Percentiles rank a stretch among this genome's conserved stretches.
Conservation (phyloP, 495 filamentous ascomycete genomes). For the Usnea hakonensis region DNA sequence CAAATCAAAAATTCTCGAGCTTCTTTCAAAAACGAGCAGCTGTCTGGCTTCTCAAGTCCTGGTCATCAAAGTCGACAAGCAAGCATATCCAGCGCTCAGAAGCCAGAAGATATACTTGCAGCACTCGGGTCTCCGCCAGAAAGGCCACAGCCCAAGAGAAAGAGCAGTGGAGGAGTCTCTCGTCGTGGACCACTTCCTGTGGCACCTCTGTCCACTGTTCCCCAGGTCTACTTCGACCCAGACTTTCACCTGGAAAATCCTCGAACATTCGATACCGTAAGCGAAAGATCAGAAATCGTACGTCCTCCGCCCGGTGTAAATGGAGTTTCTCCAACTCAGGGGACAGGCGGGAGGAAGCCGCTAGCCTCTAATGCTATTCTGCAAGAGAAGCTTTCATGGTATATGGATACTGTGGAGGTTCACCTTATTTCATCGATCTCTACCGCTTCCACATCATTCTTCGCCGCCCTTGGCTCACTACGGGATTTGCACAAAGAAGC, state of each 20-base stretch:
- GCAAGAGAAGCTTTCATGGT: slow-evolving; percentile 99
- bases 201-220: slow-evolving; percentile 87
- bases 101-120: slow-evolving; percentile 6
- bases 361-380: slow-evolving; percentile 95
- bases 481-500: slow-evolving; percentile 87
- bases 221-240: slow-evolving; percentile 86
- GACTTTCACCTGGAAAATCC: slow-evolving; percentile 96
- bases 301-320: slow-evolving; percentile 55
- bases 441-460: slow-evolving; percentile 90
- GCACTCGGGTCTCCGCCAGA: slow-evolving; percentile 39
- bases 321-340: slow-evolving; percentile 52
- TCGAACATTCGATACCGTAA: slow-evolving; percentile 91
- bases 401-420: slow-evolving; percentile 98
- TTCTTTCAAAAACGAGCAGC: slow-evolving; percentile 10
- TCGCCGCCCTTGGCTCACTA: slow-evolving; percentile 86
- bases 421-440: slow-evolving; percentile 96
- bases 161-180: slow-evolving; percentile 44
- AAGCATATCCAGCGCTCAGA: slow-evolving; percentile 10
- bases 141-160: slow-evolving; percentile 37
- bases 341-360: slow-evolving; percentile 57
- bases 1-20: slow-evolving; percentile 22
- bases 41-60: not conserved
- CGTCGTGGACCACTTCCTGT: slow-evolving; percentile 52
- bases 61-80: slow-evolving; percentile 15
- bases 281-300: slow-evolving; percentile 89